Evolutionary conservation across 306 rosid genomes (phyloP), one percentile per base, ranked within the genome.

Genomic region (Corylus avellana): DNA sequence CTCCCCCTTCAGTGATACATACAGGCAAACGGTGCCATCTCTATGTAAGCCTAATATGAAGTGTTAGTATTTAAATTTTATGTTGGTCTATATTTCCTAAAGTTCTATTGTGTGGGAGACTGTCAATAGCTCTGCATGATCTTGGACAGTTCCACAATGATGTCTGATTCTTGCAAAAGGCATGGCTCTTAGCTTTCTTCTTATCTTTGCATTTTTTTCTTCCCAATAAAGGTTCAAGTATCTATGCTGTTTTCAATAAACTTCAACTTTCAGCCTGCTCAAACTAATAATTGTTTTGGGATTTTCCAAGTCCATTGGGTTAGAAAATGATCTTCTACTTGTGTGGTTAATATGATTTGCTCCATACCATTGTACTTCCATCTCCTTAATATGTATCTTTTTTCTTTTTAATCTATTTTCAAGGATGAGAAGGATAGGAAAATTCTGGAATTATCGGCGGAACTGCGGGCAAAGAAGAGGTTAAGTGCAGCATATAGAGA

Each of bases 401-500:
- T 39, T 39, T 39, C 17, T 67, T 39, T 9, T 67, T 13, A n/a
- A 54, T 22, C 55, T 37, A 4, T 67, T 18, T 67, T 79, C 66
- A 49, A 79, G 83, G 83, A 73, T 73, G 74, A 79, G 66, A 79
- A 79, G 83, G 83, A 79, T 73, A 79, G 42, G 83, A 79, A 73
- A 73, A 79, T 79, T 73, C 78, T 61, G 75, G 83, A 79, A 79
- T 39, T 79, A 70, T 51, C 83, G 0, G 74, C 83, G 10, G 83
- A 79, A 73, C 49, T 79, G 73, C 83, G 83, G 54, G 68, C 53
- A 49, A 79, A 73, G 78, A 79, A 79, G 83, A 74, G 83, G 29
- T 37, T 79, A 71, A 79, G 78, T 44, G 46, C 83, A 50, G 46
- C 73, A 63, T 79, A 79, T 37, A 64, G 68, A 17, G 83, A 79